A percentile compares a stretch with the other conserved stretches of the same genome.
Evolutionary conservation across 2,329 filamentous ascomycete genomes (phyloP).

Genomic region (Blastomyces silverae): DNA sequence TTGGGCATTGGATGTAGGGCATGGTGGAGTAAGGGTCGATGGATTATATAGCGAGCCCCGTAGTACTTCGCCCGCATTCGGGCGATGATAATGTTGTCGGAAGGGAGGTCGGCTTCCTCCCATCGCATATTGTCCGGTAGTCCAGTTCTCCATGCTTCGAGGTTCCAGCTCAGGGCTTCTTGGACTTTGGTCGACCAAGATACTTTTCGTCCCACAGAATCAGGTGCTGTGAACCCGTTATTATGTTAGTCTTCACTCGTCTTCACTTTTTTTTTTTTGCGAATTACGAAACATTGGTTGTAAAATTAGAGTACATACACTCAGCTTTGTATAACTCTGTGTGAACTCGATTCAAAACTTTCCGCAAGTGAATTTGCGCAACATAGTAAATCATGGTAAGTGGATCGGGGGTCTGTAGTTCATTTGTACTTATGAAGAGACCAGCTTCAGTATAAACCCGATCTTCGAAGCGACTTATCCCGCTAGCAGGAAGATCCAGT

Average conservation of each 20-base stretch:
- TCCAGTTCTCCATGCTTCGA: constrained; percentile 50
- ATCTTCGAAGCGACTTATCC: constrained; percentile 52
- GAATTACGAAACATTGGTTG: neutral
- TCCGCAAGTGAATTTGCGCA: constrained; percentile 55
- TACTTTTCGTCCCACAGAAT: constrained; percentile 26
- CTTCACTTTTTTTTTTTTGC: neutral
- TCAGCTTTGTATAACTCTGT: constrained; percentile 48
- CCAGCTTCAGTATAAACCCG: constrained; percentile 38
- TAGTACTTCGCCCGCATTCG: constrained; percentile 90
- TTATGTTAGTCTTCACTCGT: neutral
- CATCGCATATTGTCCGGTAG: constrained; percentile 52
- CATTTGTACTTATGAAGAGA: constrained; percentile 30
- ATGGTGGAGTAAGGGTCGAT: constrained; percentile 66
- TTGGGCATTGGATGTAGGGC: constrained; percentile 47
- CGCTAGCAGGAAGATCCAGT: constrained; percentile 58
- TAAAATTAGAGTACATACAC: constrained; percentile 23
- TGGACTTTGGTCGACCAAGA: constrained; percentile 37
- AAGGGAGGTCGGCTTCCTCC: constrained; percentile 61
- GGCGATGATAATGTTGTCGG: constrained; percentile 70
- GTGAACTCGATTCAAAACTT: constrained; percentile 51
- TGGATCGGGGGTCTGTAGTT: constrained; percentile 30
- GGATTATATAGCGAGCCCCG: constrained; percentile 82
- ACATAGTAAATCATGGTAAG: constrained; percentile 49
- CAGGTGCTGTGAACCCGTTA: constrained; percentile 2
- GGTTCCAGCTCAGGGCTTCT: constrained; percentile 41